phyloP scores from a whole-genome alignment of 2,329 filamentous ascomycete species.

The Penicillium glabrum region DNA sequence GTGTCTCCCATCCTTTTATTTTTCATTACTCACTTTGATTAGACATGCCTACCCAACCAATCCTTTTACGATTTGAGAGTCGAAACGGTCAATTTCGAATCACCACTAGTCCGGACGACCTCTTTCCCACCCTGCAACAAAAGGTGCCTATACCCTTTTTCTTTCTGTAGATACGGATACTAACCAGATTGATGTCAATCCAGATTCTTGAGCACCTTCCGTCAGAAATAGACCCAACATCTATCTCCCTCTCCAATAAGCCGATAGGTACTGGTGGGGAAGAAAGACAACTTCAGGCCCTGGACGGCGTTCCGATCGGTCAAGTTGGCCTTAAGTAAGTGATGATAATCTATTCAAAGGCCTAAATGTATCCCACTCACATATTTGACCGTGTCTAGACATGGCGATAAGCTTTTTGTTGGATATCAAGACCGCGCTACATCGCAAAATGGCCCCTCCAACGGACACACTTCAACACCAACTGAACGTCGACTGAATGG shows the following conservation, averaged over 20 bases:
- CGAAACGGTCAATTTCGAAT: conserved; percentile 91
- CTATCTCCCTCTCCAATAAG: conserved; percentile 60
- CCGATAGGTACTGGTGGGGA: conserved; percentile 58
- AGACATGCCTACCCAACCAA: conserved; percentile 49
- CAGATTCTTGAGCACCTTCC: conserved; percentile 63
- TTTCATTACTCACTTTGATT: not conserved
- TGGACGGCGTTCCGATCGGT: conserved; percentile 57
- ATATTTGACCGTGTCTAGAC: conserved; percentile 49
- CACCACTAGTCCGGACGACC: conserved; percentile 70
- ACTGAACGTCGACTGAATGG: conserved; percentile 39
- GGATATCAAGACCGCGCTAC: conserved; percentile 66
- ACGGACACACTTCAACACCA: conserved; percentile 24
- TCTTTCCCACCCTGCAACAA: conserved; percentile 62
- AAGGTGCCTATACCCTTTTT: conserved; percentile 33
- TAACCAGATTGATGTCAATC: not conserved
- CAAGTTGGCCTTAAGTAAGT: conserved; percentile 58
- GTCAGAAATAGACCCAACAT: conserved; percentile 53
- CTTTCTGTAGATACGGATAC: not conserved
- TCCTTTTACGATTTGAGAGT: conserved; percentile 84
- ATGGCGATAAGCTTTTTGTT: conserved; percentile 89
- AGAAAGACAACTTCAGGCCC: conserved; percentile 51
- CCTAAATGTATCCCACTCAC: not conserved
- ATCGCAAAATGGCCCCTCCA: conserved; percentile 48
- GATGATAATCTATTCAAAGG: not conserved
- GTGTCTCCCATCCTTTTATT: not conserved